These are phyloP conservation scores for Aspergillus brunneoviolaceus DNA, from an alignment of 2,329 filamentous ascomycete genomes.

Conservation along the genomic window DNA sequence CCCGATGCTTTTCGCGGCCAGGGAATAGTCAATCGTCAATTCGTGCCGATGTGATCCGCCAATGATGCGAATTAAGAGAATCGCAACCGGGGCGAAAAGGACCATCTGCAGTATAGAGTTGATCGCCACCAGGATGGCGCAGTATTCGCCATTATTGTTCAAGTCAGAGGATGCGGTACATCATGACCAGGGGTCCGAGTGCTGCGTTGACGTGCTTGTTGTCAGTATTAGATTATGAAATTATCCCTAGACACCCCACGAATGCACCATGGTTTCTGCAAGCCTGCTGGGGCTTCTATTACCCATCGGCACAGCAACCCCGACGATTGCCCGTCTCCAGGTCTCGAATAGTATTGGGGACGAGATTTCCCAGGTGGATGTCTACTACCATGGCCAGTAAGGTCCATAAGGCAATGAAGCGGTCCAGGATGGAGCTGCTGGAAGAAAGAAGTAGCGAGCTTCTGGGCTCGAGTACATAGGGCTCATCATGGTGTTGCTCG, in stretches of 20 bases:
- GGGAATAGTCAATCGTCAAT: conserved; percentile 58
- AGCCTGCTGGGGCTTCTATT: conserved; percentile 17
- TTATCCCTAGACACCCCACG: background rate
- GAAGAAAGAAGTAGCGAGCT: conserved; percentile 20
- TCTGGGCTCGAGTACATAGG: background rate
- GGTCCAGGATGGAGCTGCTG: conserved; percentile 20
- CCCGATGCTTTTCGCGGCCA: conserved; percentile 75
- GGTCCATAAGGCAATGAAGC: conserved; percentile 59
- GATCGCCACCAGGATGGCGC: conserved; percentile 73
- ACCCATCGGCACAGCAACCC: conserved; percentile 67
- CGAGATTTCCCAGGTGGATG: conserved; percentile 73
- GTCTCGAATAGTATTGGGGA: conserved; percentile 58
- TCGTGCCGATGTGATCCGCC: conserved; percentile 47
- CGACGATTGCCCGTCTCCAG: conserved; percentile 68
- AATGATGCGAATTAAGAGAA: conserved; percentile 71
- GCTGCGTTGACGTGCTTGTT: conserved; percentile 49
- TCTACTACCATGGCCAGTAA: conserved; percentile 74
- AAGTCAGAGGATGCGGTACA: conserved; percentile 74
- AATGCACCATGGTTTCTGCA: background rate
- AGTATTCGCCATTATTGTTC: conserved; percentile 61
- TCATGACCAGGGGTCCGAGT: conserved; percentile 81
- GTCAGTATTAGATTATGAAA: background rate
- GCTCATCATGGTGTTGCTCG: background rate
- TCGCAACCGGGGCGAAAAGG: conserved; percentile 66
- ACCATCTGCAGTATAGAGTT: conserved; percentile 75